Percentiles rank a stretch among this genome's conserved stretches.
Evolutionary conservation across 2,329 filamentous ascomycete genomes (phyloP).

Genomic region (Colletotrichum chrysophilum): DNA sequence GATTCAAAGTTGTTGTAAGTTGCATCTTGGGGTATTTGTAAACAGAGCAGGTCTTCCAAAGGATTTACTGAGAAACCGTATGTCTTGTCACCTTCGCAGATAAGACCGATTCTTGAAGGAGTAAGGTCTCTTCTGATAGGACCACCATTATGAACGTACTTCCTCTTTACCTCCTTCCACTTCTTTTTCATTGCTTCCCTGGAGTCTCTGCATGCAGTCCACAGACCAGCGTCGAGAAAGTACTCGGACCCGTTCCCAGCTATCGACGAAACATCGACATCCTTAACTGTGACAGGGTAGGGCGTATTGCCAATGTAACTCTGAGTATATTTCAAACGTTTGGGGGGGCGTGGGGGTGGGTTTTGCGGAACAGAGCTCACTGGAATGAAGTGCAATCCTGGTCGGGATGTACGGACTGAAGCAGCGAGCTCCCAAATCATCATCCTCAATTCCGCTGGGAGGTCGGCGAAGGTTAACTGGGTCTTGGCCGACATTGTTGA

Average conservation of each 20-base stretch:
- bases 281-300: not conserved
- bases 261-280: not conserved
- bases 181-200: not conserved
- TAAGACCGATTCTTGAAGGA: accelerated
- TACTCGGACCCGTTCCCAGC: not conserved
- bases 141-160: accelerated
- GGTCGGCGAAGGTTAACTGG: not conserved
- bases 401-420: not conserved
- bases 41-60: accelerated
- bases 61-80: not conserved
- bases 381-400: not conserved
- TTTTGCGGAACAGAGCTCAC: not conserved
- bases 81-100: not conserved
- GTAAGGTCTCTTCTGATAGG: not conserved
- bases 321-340: accelerated
- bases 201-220: not conserved
- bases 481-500: accelerated
- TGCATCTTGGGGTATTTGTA: not conserved
- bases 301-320: not conserved
- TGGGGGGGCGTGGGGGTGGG: not conserved
- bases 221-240: not conserved
- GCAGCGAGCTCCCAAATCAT: not conserved
- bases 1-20: accelerated
- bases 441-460: not conserved
- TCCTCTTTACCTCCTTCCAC: not conserved